phyloP scores from a whole-genome alignment of 2,329 filamentous ascomycete genomes.

The Arthrobotrys sinensis region DNA sequence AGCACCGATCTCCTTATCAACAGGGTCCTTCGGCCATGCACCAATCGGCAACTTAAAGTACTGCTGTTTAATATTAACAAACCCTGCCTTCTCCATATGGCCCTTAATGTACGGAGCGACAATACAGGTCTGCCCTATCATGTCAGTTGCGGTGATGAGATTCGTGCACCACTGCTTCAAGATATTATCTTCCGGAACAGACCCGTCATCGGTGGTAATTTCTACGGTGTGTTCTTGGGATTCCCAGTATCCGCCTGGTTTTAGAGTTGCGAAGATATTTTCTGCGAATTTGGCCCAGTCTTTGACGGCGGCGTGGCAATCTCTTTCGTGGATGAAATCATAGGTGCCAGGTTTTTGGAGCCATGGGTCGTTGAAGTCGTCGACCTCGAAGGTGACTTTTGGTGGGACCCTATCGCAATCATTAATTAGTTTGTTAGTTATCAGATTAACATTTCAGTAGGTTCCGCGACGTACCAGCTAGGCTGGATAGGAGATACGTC shows the following conservation, averaged over 20 bases:
- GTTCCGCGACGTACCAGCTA: slow-evolving; percentile 47
- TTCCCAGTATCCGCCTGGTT: slow-evolving; percentile 71
- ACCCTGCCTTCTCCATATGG: slow-evolving; percentile 65
- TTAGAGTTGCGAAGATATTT: slow-evolving; percentile 68
- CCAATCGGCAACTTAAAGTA: slow-evolving; percentile 65
- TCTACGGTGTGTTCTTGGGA: slow-evolving; percentile 63
- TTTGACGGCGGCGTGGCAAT: slow-evolving; percentile 74
- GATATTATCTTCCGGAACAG: slow-evolving; percentile 50
- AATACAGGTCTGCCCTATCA: slow-evolving; percentile 31
- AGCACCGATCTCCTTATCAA: slow-evolving; percentile 71
- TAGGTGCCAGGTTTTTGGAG: slow-evolving; percentile 60
- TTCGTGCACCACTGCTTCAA: slow-evolving; percentile 46
- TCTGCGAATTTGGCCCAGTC: slow-evolving; percentile 74
- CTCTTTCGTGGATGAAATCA: slow-evolving; percentile 64
- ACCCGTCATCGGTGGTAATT: slow-evolving; percentile 61
- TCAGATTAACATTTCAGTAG: background rate
- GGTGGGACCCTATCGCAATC: slow-evolving; percentile 48
- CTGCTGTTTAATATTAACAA: slow-evolving; percentile 65
- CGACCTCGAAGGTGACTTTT: slow-evolving; percentile 63
- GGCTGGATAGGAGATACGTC: slow-evolving; percentile 67
- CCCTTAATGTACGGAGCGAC: slow-evolving; percentile 63
- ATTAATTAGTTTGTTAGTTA: background rate
- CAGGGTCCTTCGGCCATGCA: slow-evolving; percentile 68
- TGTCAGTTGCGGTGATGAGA: slow-evolving; percentile 38
- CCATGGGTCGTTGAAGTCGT: slow-evolving; percentile 63